These are phyloP conservation scores for Cicer bijugum DNA, from an alignment of 306 rosid species.

Conservation along the genomic window DNA sequence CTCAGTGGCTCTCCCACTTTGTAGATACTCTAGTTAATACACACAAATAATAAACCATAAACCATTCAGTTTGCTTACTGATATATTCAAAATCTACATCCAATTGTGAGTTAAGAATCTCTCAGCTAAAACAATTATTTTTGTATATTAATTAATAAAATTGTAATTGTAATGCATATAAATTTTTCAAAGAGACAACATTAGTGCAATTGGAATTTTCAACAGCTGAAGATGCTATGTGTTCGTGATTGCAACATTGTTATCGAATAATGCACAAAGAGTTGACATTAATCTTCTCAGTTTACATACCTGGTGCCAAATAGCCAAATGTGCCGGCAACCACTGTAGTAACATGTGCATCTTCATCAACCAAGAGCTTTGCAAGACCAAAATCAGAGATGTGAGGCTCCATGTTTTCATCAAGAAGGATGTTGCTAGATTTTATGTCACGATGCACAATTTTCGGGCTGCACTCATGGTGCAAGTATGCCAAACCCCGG, in stretches of 20 bases:
- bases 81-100: neutral
- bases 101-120: neutral
- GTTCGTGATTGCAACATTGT: neutral
- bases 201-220: neutral
- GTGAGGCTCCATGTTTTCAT: constrained; percentile 83
- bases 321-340: constrained; percentile 99
- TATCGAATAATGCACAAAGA: neutral
- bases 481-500: constrained; percentile 89
- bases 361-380: constrained; percentile 90
- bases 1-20: constrained; percentile 94
- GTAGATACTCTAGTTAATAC: constrained; percentile 71
- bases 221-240: neutral
- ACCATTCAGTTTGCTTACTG: neutral
- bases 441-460: constrained; percentile 89
- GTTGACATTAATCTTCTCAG: too few relatives aligned
- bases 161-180: too few relatives aligned
- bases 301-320: constrained; percentile 83
- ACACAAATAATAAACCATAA: constrained; percentile 8
- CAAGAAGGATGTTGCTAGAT: constrained; percentile 93
- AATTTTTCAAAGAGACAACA: too few relatives aligned
- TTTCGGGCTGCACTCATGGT: constrained; percentile 89
- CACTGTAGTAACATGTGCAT: constrained; percentile 93
- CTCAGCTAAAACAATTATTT: neutral
- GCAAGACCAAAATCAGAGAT: constrained; percentile 96
- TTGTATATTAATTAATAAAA: neutral